A percentile compares a stretch with the other conserved stretches of the same genome.
phyloP scores from a whole-genome alignment of 306 rosid species.

The Pyrus communis region DNA sequence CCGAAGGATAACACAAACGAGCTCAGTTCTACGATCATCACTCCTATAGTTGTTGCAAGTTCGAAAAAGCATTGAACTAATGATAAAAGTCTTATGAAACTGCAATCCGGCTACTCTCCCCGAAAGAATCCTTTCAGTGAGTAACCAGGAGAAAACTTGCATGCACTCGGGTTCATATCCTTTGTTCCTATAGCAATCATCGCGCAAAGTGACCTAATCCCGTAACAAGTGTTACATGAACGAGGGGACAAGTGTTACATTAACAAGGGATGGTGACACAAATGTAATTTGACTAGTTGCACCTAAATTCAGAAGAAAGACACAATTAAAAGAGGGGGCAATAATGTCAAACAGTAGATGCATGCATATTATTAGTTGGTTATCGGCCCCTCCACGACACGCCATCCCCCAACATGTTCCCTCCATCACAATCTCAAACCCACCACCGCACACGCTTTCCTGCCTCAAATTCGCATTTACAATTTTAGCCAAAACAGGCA shows the following conservation, averaged over 20 bases:
- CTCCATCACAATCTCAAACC: neutral
- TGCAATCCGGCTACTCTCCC: neutral
- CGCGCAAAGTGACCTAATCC: too few species aligned
- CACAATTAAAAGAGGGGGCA: neutral
- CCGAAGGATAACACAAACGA: neutral
- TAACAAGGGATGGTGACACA: neutral
- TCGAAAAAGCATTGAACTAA: neutral
- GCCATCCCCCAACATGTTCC: conserved; percentile 17
- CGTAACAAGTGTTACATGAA: too few species aligned
- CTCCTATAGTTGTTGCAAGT: neutral
- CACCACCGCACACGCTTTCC: conserved; percentile 14
- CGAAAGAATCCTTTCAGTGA: too few species aligned
- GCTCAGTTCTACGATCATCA: neutral
- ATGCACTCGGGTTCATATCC: too few species aligned
- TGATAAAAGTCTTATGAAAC: neutral
- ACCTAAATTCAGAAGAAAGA: neutral
- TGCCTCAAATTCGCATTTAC: neutral
- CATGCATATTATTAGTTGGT: neutral
- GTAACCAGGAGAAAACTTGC: too few species aligned
- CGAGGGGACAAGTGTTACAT: too few species aligned
- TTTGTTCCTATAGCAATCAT: too few species aligned
- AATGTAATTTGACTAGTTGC: conserved; percentile 12
- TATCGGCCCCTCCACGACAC: conserved; percentile 14
- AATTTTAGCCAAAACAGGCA: neutral
- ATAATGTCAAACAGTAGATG: conserved; percentile 14